Percentiles rank a stretch among this genome's conserved stretches.
These are phyloP conservation scores for Trichocomaceae sp. DNA, from an alignment of 2,329 filamentous ascomycete genomes.

Conservation along the genomic window DNA sequence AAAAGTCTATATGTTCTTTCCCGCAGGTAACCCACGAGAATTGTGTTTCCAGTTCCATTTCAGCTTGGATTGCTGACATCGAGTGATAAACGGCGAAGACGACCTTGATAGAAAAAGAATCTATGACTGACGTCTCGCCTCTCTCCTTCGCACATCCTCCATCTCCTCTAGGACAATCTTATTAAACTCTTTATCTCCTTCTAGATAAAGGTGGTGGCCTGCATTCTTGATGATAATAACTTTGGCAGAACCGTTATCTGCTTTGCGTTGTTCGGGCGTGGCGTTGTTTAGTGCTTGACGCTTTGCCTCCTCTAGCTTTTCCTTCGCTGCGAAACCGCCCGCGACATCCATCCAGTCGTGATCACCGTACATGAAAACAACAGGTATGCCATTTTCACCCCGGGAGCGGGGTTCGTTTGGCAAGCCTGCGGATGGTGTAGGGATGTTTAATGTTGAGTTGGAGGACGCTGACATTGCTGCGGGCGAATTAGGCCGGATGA, in stretches of 20 bases:
- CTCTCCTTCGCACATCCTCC: conserved; percentile 48
- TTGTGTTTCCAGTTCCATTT: background rate
- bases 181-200: conserved; percentile 66
- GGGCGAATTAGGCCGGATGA: conserved; percentile 28
- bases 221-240: conserved; percentile 70
- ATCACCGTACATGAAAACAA: conserved; percentile 94
- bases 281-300: conserved; percentile 54
- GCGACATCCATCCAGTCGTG: conserved; percentile 98
- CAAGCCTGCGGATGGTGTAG: conserved; percentile 20
- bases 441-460: conserved; percentile 12
- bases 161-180: conserved; percentile 59
- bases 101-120: background rate
- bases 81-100: background rate
- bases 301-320: conserved; percentile 67
- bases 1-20: background rate
- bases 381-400: conserved; percentile 63
- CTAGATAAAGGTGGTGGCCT: conserved; percentile 66
- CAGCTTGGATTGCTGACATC: background rate
- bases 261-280: conserved; percentile 58
- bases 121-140: conserved; percentile 16
- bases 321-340: conserved; percentile 71
- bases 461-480: conserved; percentile 13
- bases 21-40: background rate
- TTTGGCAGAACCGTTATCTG: conserved; percentile 73
- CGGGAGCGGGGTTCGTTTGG: conserved; percentile 18